Percentiles rank a stretch among this genome's conserved stretches.
Evolutionary conservation across 2,329 filamentous ascomycete species (phyloP).

Genomic region (Hypoxylon sp.): DNA sequence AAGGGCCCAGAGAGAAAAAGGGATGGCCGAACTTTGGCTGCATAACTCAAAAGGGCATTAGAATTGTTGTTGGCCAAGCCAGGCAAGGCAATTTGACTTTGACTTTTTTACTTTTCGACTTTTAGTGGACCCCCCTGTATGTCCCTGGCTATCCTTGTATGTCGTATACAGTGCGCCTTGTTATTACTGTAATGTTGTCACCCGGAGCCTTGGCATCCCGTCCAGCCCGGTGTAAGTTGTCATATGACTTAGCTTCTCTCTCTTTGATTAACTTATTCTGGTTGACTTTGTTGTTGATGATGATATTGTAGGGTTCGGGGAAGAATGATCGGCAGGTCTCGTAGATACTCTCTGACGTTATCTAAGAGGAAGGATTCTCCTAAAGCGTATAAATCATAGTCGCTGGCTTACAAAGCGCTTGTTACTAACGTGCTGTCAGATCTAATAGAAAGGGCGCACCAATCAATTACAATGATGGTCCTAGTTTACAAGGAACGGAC

Average conservation of each 20-base stretch:
- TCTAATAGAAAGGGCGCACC: constrained; percentile 11
- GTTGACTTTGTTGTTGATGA: constrained; percentile 12
- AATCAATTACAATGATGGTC: constrained; percentile 4
- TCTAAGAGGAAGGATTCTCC: constrained; percentile 19
- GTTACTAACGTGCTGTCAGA: constrained; percentile 28
- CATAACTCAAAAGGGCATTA: constrained; percentile 34
- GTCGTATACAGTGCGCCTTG: constrained; percentile 20
- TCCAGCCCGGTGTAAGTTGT: constrained; percentile 29
- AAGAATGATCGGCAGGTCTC: constrained; percentile 18
- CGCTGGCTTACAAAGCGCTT: constrained; percentile 14
- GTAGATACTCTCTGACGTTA: constrained; percentile 27
- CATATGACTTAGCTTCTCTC: constrained; percentile 36
- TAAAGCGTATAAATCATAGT: neutral
- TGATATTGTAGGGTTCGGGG: neutral
- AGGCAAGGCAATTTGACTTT: constrained; percentile 25
- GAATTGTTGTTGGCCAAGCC: constrained; percentile 25
- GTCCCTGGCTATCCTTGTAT: constrained; percentile 9
- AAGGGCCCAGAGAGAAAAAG: constrained; percentile 31
- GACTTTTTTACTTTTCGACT: constrained; percentile 23
- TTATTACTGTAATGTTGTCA: constrained; percentile 12
- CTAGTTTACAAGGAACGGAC: constrained; percentile 7
- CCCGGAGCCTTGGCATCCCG: constrained; percentile 37
- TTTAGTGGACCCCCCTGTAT: constrained; percentile 14
- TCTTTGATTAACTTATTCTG: constrained; percentile 11
- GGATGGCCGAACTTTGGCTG: constrained; percentile 30